Percentiles rank a stretch among this genome's conserved stretches.
Conservation (phyloP, 1,284 basidiomycete species). For the Lentinus polychrous region DNA sequence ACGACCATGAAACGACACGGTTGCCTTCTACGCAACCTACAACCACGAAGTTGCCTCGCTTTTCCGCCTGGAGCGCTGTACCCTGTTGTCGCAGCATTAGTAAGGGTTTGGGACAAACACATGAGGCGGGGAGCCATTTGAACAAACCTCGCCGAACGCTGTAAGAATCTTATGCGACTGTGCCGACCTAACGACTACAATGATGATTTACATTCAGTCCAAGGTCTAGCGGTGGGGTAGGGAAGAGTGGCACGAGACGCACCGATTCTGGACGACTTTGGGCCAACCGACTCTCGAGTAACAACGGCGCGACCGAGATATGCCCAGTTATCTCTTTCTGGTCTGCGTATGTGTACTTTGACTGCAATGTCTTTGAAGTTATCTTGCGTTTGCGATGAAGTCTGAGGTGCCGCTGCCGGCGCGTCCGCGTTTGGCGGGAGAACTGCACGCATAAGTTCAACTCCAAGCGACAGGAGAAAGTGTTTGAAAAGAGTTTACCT, state of each 20-base stretch:
- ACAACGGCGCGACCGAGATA: slow-evolving; percentile 72
- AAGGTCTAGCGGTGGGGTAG: not conserved
- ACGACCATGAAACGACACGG: slow-evolving; percentile 75
- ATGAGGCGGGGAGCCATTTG: slow-evolving; percentile 10
- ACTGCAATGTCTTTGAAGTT: slow-evolving; percentile 69
- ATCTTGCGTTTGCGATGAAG: slow-evolving; percentile 27
- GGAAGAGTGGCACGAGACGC: slow-evolving; percentile 3
- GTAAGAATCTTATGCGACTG: slow-evolving; percentile 61
- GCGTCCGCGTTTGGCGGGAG: not conserved
- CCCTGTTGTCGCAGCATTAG: slow-evolving; percentile 30
- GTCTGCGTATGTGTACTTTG: slow-evolving; percentile 74
- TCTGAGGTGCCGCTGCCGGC: not conserved
- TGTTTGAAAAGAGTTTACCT: not conserved
- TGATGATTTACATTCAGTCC: slow-evolving; percentile 10
- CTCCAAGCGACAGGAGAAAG: not conserved
- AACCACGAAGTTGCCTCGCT: slow-evolving; percentile 77
- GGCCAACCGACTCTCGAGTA: slow-evolving; percentile 62
- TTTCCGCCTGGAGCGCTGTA: slow-evolving; percentile 72
- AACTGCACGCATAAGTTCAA: not conserved
- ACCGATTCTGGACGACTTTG: slow-evolving; percentile 67
- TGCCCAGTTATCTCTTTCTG: slow-evolving; percentile 73
- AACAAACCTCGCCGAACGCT: slow-evolving; percentile 61
- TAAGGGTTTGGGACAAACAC: slow-evolving; percentile 10
- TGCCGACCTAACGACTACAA: slow-evolving; percentile 57
- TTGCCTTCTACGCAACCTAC: slow-evolving; percentile 65